Conservation (phyloP, 805 yeast species). For the Ogataea minuta region DNA sequence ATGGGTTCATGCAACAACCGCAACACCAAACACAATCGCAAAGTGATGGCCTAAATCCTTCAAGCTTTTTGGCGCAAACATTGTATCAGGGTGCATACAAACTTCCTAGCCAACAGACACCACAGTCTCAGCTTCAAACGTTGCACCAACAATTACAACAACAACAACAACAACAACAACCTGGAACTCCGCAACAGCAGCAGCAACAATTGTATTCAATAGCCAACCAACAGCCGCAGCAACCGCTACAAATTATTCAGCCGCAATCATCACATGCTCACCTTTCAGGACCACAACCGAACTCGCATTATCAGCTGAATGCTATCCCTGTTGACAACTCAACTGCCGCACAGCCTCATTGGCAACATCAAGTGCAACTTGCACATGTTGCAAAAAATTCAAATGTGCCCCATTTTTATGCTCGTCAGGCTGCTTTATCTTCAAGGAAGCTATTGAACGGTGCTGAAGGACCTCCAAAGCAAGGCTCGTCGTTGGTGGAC, state of each 20-base stretch:
- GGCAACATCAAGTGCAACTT: constrained; percentile 80
- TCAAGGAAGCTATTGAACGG: constrained; percentile 46
- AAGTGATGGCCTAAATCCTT: constrained; percentile 32
- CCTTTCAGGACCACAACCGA: constrained; percentile 20
- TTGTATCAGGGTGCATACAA: constrained; percentile 41
- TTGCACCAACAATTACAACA: constrained; percentile 28
- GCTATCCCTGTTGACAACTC: constrained; percentile 36
- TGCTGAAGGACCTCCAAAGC: constrained; percentile 31
- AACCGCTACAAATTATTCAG: constrained; percentile 33
- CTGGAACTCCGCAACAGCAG: constrained; percentile 29
- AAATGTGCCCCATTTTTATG: constrained; percentile 74
- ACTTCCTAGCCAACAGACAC: constrained; percentile 28
- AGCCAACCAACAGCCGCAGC: constrained; percentile 32
- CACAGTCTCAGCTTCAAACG: constrained; percentile 25
- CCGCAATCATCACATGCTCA: constrained; percentile 21
- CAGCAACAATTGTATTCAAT: constrained; percentile 23
- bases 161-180: constrained; percentile 28
- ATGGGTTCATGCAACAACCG: constrained; percentile 25
- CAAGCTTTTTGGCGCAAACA: constrained; percentile 39
- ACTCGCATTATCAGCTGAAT: constrained; percentile 26
- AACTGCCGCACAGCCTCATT: constrained; percentile 43
- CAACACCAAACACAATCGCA: constrained; percentile 26
- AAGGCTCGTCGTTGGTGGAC: constrained; percentile 38
- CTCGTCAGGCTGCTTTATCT: constrained; percentile 74
- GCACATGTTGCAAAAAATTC: constrained; percentile 69